phyloP scores from a whole-genome alignment of 768 basidiomycete species.

The Tricholoma sp. region DNA sequence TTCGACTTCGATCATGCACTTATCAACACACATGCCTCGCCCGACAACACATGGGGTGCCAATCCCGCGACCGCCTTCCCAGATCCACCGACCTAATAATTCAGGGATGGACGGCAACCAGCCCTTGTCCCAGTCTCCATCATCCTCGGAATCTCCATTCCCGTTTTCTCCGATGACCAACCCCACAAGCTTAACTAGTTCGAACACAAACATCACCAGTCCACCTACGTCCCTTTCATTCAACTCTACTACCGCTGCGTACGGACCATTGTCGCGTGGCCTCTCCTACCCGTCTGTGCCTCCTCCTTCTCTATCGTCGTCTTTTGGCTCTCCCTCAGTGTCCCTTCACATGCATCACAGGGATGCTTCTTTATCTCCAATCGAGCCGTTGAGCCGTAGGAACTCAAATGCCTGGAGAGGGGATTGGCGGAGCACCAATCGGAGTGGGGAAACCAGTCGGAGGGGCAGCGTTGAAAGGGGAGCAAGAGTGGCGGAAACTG shows the following conservation, averaged over 20 bases:
- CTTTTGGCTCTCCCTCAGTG: constrained; percentile 66
- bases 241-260: constrained; percentile 33
- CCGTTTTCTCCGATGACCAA: constrained; percentile 60
- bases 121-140: constrained; percentile 60
- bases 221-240: constrained; percentile 63
- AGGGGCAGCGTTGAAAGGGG: constrained; percentile 58
- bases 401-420: constrained; percentile 40
- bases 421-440: constrained; percentile 30
- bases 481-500: constrained; percentile 66
- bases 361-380: constrained; percentile 46
- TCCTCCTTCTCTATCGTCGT: constrained; percentile 75
- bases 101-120: constrained; percentile 49
- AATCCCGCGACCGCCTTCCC: constrained; percentile 68
- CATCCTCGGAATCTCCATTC: constrained; percentile 62
- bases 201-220: constrained; percentile 64
- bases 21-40: constrained; percentile 27
- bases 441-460: constrained; percentile 40
- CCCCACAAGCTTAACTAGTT: constrained; percentile 50
- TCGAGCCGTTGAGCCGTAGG: constrained; percentile 50
- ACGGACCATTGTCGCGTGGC: constrained; percentile 30
- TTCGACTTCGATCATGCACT: constrained; percentile 38
- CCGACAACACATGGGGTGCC: constrained; percentile 54
- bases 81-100: constrained; percentile 51
- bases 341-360: constrained; percentile 41
- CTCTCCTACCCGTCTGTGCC: constrained; percentile 81